Evolutionary conservation across 257 asterid genomes (phyloP).

Genomic region (Solanum medicagineum): DNA sequence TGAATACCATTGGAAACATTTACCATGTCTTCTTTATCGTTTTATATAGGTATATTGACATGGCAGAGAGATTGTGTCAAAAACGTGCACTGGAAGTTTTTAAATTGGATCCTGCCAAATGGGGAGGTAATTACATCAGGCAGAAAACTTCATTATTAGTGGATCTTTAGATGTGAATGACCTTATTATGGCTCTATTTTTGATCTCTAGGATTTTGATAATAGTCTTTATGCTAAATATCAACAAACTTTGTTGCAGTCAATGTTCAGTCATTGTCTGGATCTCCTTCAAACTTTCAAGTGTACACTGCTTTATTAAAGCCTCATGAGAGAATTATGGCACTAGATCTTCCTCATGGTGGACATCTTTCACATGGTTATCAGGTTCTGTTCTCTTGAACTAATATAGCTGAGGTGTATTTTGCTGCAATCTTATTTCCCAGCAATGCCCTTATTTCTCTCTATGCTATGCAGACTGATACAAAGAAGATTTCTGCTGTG

Average conservation of each 20-base stretch:
- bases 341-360: slow-evolving; percentile 99
- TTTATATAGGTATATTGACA: slow-evolving; percentile 74
- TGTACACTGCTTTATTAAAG: slow-evolving; percentile 77
- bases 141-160: neutral
- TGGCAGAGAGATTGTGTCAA: slow-evolving; percentile 95
- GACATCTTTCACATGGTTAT: slow-evolving; percentile 97
- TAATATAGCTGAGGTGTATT: neutral
- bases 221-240: neutral
- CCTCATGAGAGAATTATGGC: slow-evolving; percentile 99
- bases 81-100: slow-evolving; percentile 89
- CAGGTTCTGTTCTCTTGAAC: slow-evolving; percentile 43
- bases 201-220: neutral
- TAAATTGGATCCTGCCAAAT: slow-evolving; percentile 68
- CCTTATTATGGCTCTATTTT: neutral
- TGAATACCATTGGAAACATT: neutral
- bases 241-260: slow-evolving; percentile 30
- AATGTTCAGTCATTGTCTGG: slow-evolving; percentile 96
- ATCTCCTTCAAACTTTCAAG: slow-evolving; percentile 94
- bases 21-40: neutral
- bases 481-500: slow-evolving; percentile 87
- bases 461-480: slow-evolving; percentile 65
- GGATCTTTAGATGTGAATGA: neutral
- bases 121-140: slow-evolving; percentile 66
- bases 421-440: neutral
- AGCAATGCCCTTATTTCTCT: neutral